phyloP scores from a whole-genome alignment of 2,329 filamentous ascomycete genomes.

The Pseudogymnoascus pannorum region DNA sequence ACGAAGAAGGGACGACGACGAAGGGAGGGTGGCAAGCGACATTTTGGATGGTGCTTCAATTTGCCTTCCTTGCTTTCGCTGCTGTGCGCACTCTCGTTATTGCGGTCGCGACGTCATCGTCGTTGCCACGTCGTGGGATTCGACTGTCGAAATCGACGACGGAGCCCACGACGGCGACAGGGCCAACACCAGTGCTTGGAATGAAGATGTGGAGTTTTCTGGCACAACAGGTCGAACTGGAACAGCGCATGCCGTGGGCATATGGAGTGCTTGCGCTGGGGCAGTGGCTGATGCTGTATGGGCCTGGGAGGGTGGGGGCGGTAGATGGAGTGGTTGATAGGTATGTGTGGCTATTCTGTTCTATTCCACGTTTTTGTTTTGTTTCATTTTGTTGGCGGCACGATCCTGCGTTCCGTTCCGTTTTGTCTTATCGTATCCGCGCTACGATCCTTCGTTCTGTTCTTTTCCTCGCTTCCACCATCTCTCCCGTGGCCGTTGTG shows the following conservation, averaged over 20 bases:
- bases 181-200: conserved; percentile 45
- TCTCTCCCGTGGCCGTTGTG: not conserved
- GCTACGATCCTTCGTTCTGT: not conserved
- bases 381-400: not conserved
- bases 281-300: conserved; percentile 65
- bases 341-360: conserved; percentile 50
- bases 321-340: conserved; percentile 78
- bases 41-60: conserved; percentile 46
- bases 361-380: not conserved
- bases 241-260: conserved; percentile 85
- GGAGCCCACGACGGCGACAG: not conserved
- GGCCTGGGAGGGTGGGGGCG: conserved; percentile 67
- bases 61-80: conserved; percentile 43
- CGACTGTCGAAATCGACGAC: conserved; percentile 1
- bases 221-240: conserved; percentile 65
- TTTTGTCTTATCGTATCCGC: not conserved
- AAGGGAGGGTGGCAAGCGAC: conserved; percentile 14
- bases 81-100: conserved; percentile 58
- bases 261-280: conserved; percentile 65
- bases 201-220: conserved; percentile 73
- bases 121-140: conserved; percentile 43
- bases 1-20: conserved; percentile 12
- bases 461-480: conserved; percentile 1
- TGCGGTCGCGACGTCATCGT: conserved; percentile 60
- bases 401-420: not conserved